These are phyloP conservation scores for Sporisorium graminicola DNA, from an alignment of 1,284 basidiomycete species.

Conservation along the genomic window DNA sequence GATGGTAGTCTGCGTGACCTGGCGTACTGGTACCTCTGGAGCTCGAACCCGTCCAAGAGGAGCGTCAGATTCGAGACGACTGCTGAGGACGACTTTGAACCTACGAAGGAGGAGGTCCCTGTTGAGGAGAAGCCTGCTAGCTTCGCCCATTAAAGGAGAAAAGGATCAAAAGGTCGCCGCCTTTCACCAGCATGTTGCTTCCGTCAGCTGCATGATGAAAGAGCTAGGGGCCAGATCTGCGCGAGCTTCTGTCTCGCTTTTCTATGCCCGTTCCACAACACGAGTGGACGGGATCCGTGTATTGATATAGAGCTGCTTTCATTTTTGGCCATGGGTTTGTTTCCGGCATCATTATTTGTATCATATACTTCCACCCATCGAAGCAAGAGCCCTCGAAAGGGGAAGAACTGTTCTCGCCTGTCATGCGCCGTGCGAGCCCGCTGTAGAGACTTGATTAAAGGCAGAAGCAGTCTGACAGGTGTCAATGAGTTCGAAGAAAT, in stretches of 20 bases:
- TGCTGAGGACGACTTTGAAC: slow-evolving; percentile 32
- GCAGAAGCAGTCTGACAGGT: too few relatives aligned
- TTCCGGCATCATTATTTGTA: neutral
- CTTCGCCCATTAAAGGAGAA: slow-evolving; percentile 14
- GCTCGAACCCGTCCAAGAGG: slow-evolving; percentile 15
- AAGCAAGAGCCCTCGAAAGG: neutral
- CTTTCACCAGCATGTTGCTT: too few relatives aligned
- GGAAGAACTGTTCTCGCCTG: neutral
- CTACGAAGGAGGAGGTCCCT: slow-evolving; percentile 25
- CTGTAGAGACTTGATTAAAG: too few relatives aligned
- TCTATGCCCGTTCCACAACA: neutral
- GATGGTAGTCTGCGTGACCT: slow-evolving; percentile 42
- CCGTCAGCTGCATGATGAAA: too few relatives aligned
- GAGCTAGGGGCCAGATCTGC: slow-evolving; percentile 4
- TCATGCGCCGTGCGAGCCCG: too few relatives aligned
- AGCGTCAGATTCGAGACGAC: slow-evolving; percentile 25
- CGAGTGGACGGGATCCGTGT: slow-evolving; percentile 2
- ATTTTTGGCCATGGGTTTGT: neutral
- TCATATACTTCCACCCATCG: neutral
- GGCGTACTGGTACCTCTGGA: slow-evolving; percentile 52
- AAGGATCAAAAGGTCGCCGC: slow-evolving; percentile 2
- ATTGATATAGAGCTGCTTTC: slow-evolving; percentile 3
- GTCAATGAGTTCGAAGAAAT: too few relatives aligned
- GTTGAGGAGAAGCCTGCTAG: slow-evolving; percentile 34
- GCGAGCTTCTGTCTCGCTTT: neutral